These are phyloP conservation scores for Solanum hybrid DNA, from an alignment of 305 asterid species.

Conservation along the genomic window DNA sequence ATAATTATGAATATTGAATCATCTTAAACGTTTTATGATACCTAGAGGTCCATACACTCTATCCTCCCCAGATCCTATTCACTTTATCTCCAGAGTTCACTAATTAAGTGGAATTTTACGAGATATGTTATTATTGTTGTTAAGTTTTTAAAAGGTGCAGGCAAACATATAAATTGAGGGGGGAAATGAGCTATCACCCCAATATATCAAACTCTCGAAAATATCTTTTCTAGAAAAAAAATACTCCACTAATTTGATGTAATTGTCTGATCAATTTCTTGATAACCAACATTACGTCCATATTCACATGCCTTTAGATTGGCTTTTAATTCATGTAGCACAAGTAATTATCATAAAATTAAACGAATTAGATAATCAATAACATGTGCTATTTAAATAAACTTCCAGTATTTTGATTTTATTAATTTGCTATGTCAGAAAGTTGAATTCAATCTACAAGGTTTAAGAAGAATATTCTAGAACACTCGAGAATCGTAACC, in stretches of 20 bases:
- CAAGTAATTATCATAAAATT: background rate
- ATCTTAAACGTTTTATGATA: background rate
- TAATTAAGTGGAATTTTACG: too few species aligned
- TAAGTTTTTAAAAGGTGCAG: background rate
- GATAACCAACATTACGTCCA: background rate
- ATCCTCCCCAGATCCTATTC: too few species aligned
- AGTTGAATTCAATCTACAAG: background rate
- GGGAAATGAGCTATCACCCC: background rate
- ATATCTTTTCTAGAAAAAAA: background rate
- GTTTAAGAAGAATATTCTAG: background rate
- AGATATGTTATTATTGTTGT: too few species aligned
- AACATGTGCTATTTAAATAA: background rate
- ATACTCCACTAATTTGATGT: background rate
- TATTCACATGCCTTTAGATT: background rate
- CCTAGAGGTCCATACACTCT: background rate
- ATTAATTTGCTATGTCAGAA: background rate
- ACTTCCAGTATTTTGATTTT: background rate
- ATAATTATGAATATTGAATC: background rate
- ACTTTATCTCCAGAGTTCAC: too few species aligned
- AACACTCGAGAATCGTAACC: background rate
- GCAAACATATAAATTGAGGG: background rate
- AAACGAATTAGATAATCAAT: background rate
- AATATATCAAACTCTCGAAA: background rate
- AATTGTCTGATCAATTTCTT: background rate
- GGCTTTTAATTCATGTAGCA: background rate